phyloP scores from a whole-genome alignment of 768 basidiomycete species.

The Amanita subjunquillea region DNA sequence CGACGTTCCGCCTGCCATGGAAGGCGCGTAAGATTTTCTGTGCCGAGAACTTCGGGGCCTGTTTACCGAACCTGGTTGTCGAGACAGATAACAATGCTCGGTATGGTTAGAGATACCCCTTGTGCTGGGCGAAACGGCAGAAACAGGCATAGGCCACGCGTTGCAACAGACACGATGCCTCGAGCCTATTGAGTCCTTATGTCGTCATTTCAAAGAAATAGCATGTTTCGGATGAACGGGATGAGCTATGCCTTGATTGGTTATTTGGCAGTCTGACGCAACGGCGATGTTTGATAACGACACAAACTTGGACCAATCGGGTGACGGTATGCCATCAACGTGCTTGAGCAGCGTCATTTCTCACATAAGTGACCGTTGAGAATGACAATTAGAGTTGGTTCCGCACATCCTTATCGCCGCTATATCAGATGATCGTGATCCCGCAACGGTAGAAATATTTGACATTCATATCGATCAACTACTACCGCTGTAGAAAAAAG shows the following conservation, averaged over 20 bases:
- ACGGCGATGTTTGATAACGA: neutral
- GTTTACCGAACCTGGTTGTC: neutral
- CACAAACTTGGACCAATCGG: neutral
- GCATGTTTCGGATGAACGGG: neutral
- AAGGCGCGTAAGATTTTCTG: neutral
- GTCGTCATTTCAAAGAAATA: neutral
- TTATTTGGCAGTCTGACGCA: neutral
- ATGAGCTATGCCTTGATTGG: neutral
- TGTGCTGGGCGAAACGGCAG: neutral
- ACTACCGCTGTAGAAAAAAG: neutral
- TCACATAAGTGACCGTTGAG: neutral
- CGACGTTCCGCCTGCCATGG: neutral
- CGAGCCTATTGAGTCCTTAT: neutral
- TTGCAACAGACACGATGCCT: neutral
- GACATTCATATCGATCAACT: neutral
- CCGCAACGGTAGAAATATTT: neutral
- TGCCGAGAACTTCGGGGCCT: neutral
- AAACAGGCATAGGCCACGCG: neutral
- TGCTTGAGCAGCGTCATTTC: neutral
- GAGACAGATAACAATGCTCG: neutral
- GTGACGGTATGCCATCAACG: neutral
- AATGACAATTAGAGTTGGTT: slow-evolving; percentile 1
- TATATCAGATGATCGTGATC: neutral
- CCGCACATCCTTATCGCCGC: slow-evolving; percentile 1
- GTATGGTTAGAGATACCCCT: neutral